phyloP scores from a whole-genome alignment of 169 alveolate species.

The Plasmodium cynomolgi region DNA sequence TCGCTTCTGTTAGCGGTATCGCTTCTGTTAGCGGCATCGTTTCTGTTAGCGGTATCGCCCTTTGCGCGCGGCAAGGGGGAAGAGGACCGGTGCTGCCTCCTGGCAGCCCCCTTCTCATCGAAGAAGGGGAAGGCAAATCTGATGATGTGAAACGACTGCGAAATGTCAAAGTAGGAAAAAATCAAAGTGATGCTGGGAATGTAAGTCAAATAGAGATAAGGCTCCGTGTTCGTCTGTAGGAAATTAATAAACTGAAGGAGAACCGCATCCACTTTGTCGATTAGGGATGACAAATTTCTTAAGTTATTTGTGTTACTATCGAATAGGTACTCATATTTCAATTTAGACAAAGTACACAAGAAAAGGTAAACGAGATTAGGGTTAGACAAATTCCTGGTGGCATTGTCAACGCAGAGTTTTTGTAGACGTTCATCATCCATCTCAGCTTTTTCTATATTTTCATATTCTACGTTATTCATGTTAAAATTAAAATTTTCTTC shows the following conservation, averaged over 20 bases:
- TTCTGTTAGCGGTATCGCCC: background rate
- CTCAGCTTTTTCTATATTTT: constrained; percentile 33
- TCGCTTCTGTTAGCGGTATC: background rate
- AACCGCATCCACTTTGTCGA: constrained; percentile 33
- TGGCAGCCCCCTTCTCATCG: background rate
- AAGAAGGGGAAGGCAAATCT: constrained; percentile 50
- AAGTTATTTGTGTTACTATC: constrained; percentile 57
- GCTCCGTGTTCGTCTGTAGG: constrained; percentile 21
- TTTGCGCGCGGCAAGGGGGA: background rate
- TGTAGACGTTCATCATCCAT: constrained; percentile 26
- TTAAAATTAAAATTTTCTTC: constrained; percentile 25
- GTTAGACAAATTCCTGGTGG: background rate
- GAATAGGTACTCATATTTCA: constrained; percentile 57
- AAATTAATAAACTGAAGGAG: constrained; percentile 46
- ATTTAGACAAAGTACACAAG: constrained; percentile 29
- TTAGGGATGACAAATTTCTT: constrained; percentile 29
- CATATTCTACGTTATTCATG: constrained; percentile 39
- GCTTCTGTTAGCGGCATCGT: background rate
- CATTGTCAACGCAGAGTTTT: constrained; percentile 22
- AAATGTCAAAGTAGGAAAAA: constrained; percentile 38
- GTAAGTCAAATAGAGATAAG: constrained; percentile 2
- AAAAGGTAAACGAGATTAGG: constrained; percentile 41
- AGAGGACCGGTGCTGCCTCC: background rate
- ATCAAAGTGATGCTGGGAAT: constrained; percentile 21
- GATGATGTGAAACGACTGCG: constrained; percentile 36